These are phyloP conservation scores for Suillus lakei DNA, from an alignment of 768 basidiomycete genomes.

Conservation along the genomic window DNA sequence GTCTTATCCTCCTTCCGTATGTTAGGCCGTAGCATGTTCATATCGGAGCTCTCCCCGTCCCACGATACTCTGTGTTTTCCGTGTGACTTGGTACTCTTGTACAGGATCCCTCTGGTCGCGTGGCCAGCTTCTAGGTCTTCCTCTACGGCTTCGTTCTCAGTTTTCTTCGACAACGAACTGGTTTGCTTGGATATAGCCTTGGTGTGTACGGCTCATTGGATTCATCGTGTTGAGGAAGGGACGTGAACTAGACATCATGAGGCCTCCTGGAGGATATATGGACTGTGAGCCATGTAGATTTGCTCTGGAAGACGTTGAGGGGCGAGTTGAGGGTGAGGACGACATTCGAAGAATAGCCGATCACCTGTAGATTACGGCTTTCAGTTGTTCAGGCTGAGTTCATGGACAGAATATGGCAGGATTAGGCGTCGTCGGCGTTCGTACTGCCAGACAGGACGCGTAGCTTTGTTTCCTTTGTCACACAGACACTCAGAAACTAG, in stretches of 20 bases:
- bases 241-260: conserved; percentile 57
- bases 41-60: conserved; percentile 59
- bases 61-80: conserved; percentile 62
- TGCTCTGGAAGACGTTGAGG: conserved; percentile 24
- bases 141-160: conserved; percentile 51
- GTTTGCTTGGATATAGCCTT: conserved; percentile 76
- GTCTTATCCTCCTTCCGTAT: conserved; percentile 69
- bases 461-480: conserved; percentile 4
- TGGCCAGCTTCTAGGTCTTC: conserved; percentile 71
- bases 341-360: background rate
- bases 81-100: conserved; percentile 41
- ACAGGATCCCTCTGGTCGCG: conserved; percentile 28
- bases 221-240: conserved; percentile 86
- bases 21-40: conserved; percentile 69
- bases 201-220: conserved; percentile 73
- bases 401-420: conserved; percentile 13
- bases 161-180: conserved; percentile 78
- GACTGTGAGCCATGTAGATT: conserved; percentile 34
- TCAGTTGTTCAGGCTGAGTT: conserved; percentile 9
- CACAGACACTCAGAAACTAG: conserved; percentile 3
- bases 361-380: background rate
- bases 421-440: conserved; percentile 19
- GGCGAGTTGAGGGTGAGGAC: conserved; percentile 17
- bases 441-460: conserved; percentile 9
- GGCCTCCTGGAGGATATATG: conserved; percentile 25